These are phyloP conservation scores for Astragalus membranaceus DNA, from an alignment of 306 rosid genomes.

Conservation along the genomic window DNA sequence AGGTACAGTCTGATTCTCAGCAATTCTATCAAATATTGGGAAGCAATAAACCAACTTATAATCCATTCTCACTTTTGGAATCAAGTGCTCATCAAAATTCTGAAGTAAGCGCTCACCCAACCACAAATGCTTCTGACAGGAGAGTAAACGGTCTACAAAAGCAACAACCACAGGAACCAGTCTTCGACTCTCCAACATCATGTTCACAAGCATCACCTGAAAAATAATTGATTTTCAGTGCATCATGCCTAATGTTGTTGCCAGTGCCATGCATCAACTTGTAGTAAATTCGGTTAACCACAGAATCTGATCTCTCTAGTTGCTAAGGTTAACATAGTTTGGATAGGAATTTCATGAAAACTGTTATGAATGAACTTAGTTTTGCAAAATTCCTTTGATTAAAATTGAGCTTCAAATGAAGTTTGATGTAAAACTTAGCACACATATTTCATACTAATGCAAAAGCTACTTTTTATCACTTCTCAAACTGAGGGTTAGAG, in stretches of 20 bases:
- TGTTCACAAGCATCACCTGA: conserved; percentile 74
- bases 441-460: not conserved
- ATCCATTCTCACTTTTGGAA: conserved; percentile 71
- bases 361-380: not conserved
- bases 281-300: not conserved
- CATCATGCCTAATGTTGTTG: not conserved
- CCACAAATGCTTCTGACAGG: conserved; percentile 78
- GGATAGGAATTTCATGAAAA: not conserved
- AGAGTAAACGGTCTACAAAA: conserved; percentile 69
- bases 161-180: conserved; percentile 81
- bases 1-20: conserved; percentile 74
- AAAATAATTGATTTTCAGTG: not conserved
- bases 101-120: conserved; percentile 89
- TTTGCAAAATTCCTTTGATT: not conserved
- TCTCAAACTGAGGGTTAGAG: not conserved
- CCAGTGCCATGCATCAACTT: not conserved
- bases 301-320: not conserved
- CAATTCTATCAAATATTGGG: conserved; percentile 78
- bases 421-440: not conserved
- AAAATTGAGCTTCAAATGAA: not conserved
- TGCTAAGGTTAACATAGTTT: not conserved
- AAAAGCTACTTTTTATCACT: not conserved
- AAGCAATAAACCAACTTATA: conserved; percentile 71
- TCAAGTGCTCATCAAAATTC: conserved; percentile 79
- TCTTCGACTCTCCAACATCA: conserved; percentile 63